Evolutionary conservation across 139 green algal species (phyloP), one percentile per base, ranked within the genome.

Genomic region (Axilococcus clingmanii): DNA sequence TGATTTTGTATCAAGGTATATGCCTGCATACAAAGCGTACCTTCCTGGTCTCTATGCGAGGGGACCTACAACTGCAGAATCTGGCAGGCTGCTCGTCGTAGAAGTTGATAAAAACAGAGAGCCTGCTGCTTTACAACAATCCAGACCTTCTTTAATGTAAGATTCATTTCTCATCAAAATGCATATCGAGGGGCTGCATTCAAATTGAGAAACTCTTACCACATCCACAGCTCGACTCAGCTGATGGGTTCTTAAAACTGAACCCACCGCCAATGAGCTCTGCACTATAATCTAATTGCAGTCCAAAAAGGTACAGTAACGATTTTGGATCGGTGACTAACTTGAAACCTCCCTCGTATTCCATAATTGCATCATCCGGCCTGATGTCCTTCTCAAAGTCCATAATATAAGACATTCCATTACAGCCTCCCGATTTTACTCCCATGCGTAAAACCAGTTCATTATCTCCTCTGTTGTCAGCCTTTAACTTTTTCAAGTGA

Each of bases 11-110:
- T 69, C 80, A 31, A 66, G 86, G 28, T 99, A 89, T 77, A 92
- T 95, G 63, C 92, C 92, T 4, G 91, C 92, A 2, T 99, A 99
- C 71, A 58, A 77, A 30, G 84, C 81, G n/a, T 99, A 97, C 67
- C 69, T 98, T 66, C 85, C 87, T 6, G 67, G 57, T 24, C 65
- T 94, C 36, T 86, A 86, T 38, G 20, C 46, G 0, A 34, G 66
- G 2, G 86, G 86, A 1, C 86, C 86, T 24, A 90, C 84, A 20
- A 93, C 83, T 0, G 75, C 69, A 1, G 28, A 45, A 0, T 28
- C 55, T 2, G 77, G 74, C 8, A 68, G 71, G 20, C 69, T 78
- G 2, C 49, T 95, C 23, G 64, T 87, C 16, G 71, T 94, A 19
- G 65, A 86, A 44, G 79, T 95, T 3, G 77, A 91, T 43, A 49